These are phyloP conservation scores for Berkeleyomyces rouxiae DNA, from an alignment of 2,329 filamentous ascomycete species.

Conservation along the genomic window DNA sequence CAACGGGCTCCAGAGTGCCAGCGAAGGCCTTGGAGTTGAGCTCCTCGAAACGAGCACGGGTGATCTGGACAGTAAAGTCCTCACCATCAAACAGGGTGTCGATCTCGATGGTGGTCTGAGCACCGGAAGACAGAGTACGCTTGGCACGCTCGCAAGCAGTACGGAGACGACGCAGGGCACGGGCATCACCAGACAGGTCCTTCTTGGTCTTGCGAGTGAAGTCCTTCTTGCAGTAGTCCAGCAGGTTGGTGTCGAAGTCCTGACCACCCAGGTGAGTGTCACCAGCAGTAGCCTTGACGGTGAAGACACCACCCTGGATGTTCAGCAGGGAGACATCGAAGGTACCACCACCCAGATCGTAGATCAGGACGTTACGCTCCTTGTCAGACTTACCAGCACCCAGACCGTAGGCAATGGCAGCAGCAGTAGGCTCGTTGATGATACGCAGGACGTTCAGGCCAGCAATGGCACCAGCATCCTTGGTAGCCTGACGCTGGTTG, in stretches of 20 bases:
- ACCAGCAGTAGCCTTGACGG: conserved; percentile 94
- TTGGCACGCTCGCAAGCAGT: conserved; percentile 99
- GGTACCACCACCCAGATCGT: conserved; percentile 98
- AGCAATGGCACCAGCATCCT: conserved; percentile 95
- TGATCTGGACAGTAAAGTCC: conserved; percentile 94
- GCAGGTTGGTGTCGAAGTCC: conserved; percentile 90
- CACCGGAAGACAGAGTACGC: conserved; percentile 93
- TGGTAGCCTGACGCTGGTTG: conserved; percentile 98
- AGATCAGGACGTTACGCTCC: conserved; percentile 98
- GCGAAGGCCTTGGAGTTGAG: conserved; percentile 90
- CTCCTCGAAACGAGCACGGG: conserved; percentile 97
- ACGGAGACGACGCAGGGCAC: conserved; percentile 86
- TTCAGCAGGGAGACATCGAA: conserved; percentile 99
- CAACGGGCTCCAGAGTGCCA: conserved; percentile 86
- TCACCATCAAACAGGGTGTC: conserved; percentile 96
- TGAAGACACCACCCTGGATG: conserved; percentile 99
- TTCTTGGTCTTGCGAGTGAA: conserved; percentile 73
- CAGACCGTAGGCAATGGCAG: conserved; percentile 95
- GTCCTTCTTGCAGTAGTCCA: conserved; percentile 94
- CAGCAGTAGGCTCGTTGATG: conserved; percentile 98
- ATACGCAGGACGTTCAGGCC: conserved; percentile 98
- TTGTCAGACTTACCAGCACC: conserved; percentile 88
- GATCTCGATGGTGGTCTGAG: conserved; percentile 95
- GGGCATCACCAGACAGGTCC: conserved; percentile 64
- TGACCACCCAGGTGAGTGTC: conserved; percentile 92